Evolutionary conservation across 2,329 filamentous ascomycete species (phyloP), one percentile per base, ranked within the genome.

Genomic region (Venturiaceae sp.): DNA sequence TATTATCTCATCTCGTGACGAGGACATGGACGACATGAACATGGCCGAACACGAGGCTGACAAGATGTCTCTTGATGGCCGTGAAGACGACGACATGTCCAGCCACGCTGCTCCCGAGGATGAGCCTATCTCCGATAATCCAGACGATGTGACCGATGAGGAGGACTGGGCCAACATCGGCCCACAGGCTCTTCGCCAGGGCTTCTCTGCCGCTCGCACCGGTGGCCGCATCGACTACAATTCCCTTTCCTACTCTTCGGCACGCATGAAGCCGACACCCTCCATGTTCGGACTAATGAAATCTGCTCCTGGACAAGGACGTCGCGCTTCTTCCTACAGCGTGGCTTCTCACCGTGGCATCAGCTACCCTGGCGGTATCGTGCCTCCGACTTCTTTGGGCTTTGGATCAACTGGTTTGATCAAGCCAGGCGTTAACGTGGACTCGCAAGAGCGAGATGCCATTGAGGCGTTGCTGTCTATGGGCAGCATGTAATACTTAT

Each of bases 161-260:
- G 92, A 97, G 73, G 92, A 97, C 73, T 96, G 92, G 92, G 90
- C 88, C 52, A 84, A 88, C 56, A 87, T 96, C 62, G 92, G 91
- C 58, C 90, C 92, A 32, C 90, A 88, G 58, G 89, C 90, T 63
- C 81, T 96, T 64, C 85, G 92, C 74, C 85, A 79, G 72, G 21
- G 26, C 46, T 36, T 26, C 26, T 44, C 34, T 21, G 23, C 57
- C 13, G 26, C 55, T 50, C n/a, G 23, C 33, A 33, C 28, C 26
- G 32, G 41, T 53, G n/a, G 50, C 32, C 68, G 62, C 65, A 68
- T 58, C 63, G 68, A 72, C 63, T 72, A 72, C 63, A 72, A 72
- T 62, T 68, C 70, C 61, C 65, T 72, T 59, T 71, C 69, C 59
- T 68, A 68, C 60, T 68, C 67, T 41, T 55, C 54, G 26, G 16